Base-by-base conservation (phyloP, 2,329 filamentous ascomycete genomes). In the Sodiomyces alkalinus region DNA sequence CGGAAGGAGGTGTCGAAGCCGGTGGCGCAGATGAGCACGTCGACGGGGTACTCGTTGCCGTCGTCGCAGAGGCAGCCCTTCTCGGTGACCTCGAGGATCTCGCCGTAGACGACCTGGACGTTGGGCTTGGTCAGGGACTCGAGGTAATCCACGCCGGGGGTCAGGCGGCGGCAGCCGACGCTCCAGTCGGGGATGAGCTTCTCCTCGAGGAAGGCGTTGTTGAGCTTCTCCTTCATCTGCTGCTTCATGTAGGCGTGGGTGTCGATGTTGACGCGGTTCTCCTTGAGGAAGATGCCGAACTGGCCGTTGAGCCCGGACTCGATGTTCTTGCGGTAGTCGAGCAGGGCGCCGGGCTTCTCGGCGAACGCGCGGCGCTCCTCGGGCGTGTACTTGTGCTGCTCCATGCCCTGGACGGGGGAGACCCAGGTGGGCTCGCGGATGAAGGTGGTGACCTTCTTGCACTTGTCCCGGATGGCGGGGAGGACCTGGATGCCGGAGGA, bases 341-440 rank as follows among this genome's bases (percentile, higher is more conserved):
- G 45, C 2, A 62, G 45, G 0, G 33, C 38, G 2, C 46, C 48
- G 3, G 55, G 53, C 22, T 59, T 56, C 14, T 45, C 46, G 9
- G 43, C 44, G 29, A 66, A 64, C 2, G 52, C 43, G 9, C 46
- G 31, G 10, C 37, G 33, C 34, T 65, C 62, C 16, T 58, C 43
- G 4, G 44, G 35, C 4, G 46, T 46, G 41, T 56, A 63, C 27
- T 53, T 32, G 32, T 58, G 50, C 33, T 62, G 48, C 32, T 60
- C 49, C 14, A 60, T 41, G n/a, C 55, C 49, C 37, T 47, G 42
- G 4, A 47, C 42, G 2, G 61, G 60, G 3, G 58, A 56, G 2
- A 67, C 54, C 62, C 62, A 68, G 0, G 60, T 58, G 1, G 58
- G 57, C 10, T 60, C 55, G 6, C 62, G 54, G 27, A 68, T 60